Evolutionary conservation across 345 rosid genomes (phyloP).

Genomic region (Euclidium syriacum): DNA sequence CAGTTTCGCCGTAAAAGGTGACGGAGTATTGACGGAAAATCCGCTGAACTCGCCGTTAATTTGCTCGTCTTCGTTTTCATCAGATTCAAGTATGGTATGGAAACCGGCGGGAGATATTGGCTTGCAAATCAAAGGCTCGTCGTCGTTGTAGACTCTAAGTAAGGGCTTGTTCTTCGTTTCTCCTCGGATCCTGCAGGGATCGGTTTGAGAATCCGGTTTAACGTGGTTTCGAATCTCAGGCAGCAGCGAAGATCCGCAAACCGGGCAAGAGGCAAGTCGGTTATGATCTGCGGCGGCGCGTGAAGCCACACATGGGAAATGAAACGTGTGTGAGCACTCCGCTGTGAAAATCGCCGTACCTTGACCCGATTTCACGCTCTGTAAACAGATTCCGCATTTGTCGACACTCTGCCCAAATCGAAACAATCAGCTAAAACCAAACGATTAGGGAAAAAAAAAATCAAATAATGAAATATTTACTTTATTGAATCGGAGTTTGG

Average conservation of each 20-base stretch:
- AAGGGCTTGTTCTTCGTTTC: conserved; percentile 30
- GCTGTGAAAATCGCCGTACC: conserved; percentile 95
- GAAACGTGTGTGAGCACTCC: conserved; percentile 78
- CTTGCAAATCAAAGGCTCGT: conserved; percentile 63
- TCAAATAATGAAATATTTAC: conserved; percentile 16
- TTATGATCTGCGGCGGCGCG: conserved; percentile 34
- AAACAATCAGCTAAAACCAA: background rate
- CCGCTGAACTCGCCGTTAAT: conserved; percentile 48
- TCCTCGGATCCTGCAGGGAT: background rate
- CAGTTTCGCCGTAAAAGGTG: conserved; percentile 21
- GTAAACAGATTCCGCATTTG: conserved; percentile 66
- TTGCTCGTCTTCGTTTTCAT: conserved; percentile 54
- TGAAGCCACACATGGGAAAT: conserved; percentile 65
- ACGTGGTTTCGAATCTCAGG: conserved; percentile 8
- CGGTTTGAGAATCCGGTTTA: conserved; percentile 19
- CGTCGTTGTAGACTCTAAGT: conserved; percentile 67
- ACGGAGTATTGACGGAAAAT: conserved; percentile 37
- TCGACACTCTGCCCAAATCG: background rate
- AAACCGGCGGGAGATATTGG: conserved; percentile 48
- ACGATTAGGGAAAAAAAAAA: background rate
- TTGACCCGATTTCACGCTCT: conserved; percentile 58
- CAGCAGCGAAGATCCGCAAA: conserved; percentile 52
- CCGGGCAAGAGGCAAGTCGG: conserved; percentile 45
- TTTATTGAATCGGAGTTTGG: conserved; percentile 60
- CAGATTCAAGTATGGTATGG: conserved; percentile 71